Evolutionary conservation across 2,329 filamentous ascomycete genomes (phyloP).

Genomic region (Juglanconis oblonga): DNA sequence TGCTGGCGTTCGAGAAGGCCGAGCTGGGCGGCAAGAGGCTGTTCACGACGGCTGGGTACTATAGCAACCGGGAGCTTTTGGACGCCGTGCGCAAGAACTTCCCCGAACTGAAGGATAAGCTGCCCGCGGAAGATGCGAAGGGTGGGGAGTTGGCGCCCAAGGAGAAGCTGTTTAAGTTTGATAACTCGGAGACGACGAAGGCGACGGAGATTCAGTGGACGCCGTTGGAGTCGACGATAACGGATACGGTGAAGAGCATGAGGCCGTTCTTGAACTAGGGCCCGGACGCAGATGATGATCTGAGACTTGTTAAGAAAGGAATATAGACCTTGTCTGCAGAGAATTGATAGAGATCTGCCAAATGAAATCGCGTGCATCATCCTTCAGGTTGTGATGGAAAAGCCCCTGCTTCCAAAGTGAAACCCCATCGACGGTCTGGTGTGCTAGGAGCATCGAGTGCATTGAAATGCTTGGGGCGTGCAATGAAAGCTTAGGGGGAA

Average conservation of each 20-base stretch:
- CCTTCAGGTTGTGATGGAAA: no score
- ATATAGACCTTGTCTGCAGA: no score
- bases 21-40: constrained; percentile 49
- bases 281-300: no score
- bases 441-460: no score
- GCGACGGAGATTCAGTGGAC: constrained; percentile 62
- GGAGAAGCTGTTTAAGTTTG: constrained; percentile 46
- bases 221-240: constrained; percentile 57
- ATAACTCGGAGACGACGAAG: constrained; percentile 58
- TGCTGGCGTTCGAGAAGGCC: constrained; percentile 47
- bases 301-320: no score
- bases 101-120: constrained; percentile 44
- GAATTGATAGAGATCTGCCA: no score
- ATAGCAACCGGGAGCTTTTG: constrained; percentile 43
- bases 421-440: no score
- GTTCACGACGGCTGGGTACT: constrained; percentile 46
- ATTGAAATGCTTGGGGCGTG: no score
- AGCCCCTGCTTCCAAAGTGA: no score
- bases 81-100: constrained; percentile 44
- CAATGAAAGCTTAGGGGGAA: no score
- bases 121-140: constrained; percentile 42
- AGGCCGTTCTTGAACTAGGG: constrained; percentile 38
- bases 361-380: no score
- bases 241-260: constrained; percentile 63
- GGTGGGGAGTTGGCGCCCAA: constrained; percentile 41